Base-by-base conservation (phyloP, 1,284 basidiomycete genomes). In the Puccinia polysora region DNA sequence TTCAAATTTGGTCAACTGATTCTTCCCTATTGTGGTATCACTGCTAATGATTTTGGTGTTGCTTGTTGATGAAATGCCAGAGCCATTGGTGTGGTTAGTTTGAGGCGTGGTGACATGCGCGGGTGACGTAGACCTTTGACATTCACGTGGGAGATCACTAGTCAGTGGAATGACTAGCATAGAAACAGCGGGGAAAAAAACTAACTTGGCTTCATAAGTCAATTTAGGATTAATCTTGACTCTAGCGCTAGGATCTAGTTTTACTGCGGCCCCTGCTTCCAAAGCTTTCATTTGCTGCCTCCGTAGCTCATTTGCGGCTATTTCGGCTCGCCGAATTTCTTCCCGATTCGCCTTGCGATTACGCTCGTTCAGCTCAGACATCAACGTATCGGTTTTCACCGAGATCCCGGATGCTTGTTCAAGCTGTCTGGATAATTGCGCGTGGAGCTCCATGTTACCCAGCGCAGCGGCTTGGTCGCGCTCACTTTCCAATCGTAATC, bases 261-360 rank as follows among this genome's bases (percentile, higher is more conserved):
- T 60, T 14, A 70, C 67, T 7, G 56, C 56, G 5, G 43, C 52
- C 6, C 56, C 47, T 20, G 56, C 28, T 36, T 59, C 67, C 23
- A 59, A 28, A 14, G 67, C 67, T 50, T 70, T 70, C 67, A 70
- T 50, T 10, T 86, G 87, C 64, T 88, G 84, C 74, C 88, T 86
- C 75, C 88, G 87, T 7, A 85, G 81, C 74, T 88, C 77, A 56
- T 77, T 77, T 0, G 71, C 86, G 40, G 83, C 82, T 49, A 86
- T 78, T 80, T 94, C 91, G 0, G 90, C 88, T 75, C 85, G 86
- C 60, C 88, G 83, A 74, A 92, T 86, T 1, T 86, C 84, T 76
- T 91, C 90, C 74, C 86, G 77, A 73, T 94, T 95, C 56, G 87
- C 86, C 75, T 84, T 85, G 50, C 90, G 84, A 79, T 97, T 95